Evolutionary conservation across 2,329 filamentous ascomycete species (phyloP), one percentile per base, ranked within the genome.

Genomic region (Colletotrichum liriopes): DNA sequence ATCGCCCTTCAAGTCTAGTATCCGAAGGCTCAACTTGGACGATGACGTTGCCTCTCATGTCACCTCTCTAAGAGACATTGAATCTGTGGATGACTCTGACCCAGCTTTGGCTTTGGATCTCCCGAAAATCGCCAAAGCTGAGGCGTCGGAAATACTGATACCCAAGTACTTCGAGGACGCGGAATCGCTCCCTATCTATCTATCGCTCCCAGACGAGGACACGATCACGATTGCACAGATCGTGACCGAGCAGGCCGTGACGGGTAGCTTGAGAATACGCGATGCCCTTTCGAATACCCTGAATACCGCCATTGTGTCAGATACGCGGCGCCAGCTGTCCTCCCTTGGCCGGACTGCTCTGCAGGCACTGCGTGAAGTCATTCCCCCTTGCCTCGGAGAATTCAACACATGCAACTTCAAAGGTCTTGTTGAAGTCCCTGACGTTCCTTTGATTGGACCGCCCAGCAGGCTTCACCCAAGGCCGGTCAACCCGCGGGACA

Each of bases 181-280:
- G 6, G 88, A 92, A 75, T 89, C 89, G 12, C 79, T 86, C 1
- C 79, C 81, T 41, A 76, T 86, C 12, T 84, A 87, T 32, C 77
- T 86, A 32, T 81, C 83, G 12, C 79, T 87, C 20, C 81, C 84
- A 1, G 90, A 92, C 66, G 87, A 90, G 3, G 91, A 93, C 51
- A 85, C 89, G 71, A 89, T 94, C 43, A 89, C 90, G 63, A 86
- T 93, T 35, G 92, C 91, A 0, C 93, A 94, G 76, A 88, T 94
- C 47, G 81, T 94, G n/a, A 91, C 91, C 2, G 91, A 93, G 72
- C 93, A 94, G 78, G 88, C 92, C 29, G 86, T 89, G 2, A 89
- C 86, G 12, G 88, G 90, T 1, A 75, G 37, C 20, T n/a, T 75
- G 37, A 68, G 60, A 16, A 47, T 75, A 47, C 72, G 68, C 29